phyloP scores from a whole-genome alignment of 2,329 filamentous ascomycete genomes.

The Lanzia echinophila region DNA sequence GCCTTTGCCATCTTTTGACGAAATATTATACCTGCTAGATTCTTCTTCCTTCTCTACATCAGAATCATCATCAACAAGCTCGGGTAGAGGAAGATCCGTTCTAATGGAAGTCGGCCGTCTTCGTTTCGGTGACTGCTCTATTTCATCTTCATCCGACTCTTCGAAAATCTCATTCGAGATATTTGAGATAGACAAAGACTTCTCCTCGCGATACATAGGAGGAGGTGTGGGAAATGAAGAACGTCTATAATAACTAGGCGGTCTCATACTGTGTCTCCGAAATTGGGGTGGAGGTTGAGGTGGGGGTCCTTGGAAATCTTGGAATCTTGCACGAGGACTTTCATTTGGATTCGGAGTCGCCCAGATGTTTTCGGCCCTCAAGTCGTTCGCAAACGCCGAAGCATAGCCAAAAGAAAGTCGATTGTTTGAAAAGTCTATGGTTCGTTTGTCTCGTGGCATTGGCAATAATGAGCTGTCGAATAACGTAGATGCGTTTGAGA shows the following conservation, averaged over 20 bases:
- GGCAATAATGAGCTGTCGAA: neutral
- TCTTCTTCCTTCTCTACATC: neutral
- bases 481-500: constrained; percentile 1
- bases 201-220: neutral
- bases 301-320: neutral
- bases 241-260: neutral
- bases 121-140: neutral
- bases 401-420: constrained; percentile 16
- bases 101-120: neutral
- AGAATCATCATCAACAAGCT: neutral
- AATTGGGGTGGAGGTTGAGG: neutral
- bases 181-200: neutral
- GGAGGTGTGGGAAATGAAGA: neutral
- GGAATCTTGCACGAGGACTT: neutral
- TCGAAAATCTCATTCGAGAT: neutral
- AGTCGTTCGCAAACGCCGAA: constrained; percentile 14
- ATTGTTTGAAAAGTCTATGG: constrained; percentile 4
- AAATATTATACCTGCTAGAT: neutral
- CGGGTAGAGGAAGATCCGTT: neutral
- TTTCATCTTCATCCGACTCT: neutral
- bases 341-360: constrained; percentile 8
- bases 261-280: too few relatives aligned
- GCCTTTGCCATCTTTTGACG: neutral
- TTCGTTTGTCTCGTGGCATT: neutral
- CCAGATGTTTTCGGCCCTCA: constrained; percentile 18